Percentiles rank a stretch among this genome's conserved stretches.
These are phyloP conservation scores for Noccaea caerulescens DNA, from an alignment of 345 rosid genomes.

Conservation along the genomic window DNA sequence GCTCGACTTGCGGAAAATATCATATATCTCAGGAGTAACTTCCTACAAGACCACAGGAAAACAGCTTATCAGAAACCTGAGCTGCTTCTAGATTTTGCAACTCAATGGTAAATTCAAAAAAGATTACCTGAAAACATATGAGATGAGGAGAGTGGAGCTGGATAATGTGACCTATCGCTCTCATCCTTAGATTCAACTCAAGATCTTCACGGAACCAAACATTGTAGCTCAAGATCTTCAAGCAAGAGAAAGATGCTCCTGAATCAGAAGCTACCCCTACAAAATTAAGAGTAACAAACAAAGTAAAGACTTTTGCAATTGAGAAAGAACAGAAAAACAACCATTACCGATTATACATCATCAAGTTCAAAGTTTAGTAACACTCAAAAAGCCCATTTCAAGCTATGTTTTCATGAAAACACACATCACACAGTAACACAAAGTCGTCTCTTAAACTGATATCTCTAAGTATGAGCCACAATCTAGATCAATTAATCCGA, in stretches of 20 bases:
- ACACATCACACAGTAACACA: conserved; percentile 4
- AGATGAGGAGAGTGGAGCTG: conserved; percentile 83
- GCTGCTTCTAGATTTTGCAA: not conserved
- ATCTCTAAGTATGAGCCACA: not conserved
- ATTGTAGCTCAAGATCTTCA: conserved; percentile 90
- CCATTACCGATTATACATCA: not conserved
- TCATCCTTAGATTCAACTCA: conserved; percentile 79
- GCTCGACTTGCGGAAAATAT: conserved; percentile 57
- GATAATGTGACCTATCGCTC: conserved; percentile 76
- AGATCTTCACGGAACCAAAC: conserved; percentile 97
- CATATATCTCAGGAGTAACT: conserved; percentile 77
- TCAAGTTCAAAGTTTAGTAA: not conserved
- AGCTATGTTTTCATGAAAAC: not conserved
- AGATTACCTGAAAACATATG: conserved; percentile 87
- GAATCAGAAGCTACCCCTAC: conserved; percentile 50
- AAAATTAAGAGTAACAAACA: conserved; percentile 17
- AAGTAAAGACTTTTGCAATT: conserved; percentile 7
- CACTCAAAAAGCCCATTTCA: conserved; percentile 2
- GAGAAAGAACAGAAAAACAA: not conserved
- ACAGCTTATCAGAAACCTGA: not conserved
- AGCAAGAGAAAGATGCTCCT: conserved; percentile 41
- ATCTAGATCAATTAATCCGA: not conserved
- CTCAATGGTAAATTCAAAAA: not conserved
- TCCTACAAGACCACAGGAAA: conserved; percentile 56
- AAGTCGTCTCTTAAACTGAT: not conserved